These are phyloP conservation scores for Termitomyces sp. DNA, from an alignment of 768 basidiomycete species.

Conservation along the genomic window DNA sequence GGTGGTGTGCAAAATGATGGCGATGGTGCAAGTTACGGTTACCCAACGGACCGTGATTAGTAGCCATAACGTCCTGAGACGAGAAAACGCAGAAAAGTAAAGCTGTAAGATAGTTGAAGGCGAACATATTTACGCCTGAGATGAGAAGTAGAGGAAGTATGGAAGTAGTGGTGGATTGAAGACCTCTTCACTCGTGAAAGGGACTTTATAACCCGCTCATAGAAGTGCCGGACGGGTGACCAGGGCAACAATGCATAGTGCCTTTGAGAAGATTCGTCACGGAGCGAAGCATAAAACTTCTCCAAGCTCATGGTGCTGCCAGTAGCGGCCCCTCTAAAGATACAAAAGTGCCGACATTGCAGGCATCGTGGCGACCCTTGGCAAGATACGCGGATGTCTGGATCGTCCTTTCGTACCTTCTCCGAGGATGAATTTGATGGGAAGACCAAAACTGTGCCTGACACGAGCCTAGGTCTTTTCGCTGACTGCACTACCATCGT, in stretches of 20 bases:
- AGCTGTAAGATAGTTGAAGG: not conserved
- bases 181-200: not conserved
- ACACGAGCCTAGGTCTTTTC: not conserved
- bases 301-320: slow-evolving; percentile 4
- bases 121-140: not conserved
- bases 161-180: not conserved
- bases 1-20: slow-evolving; percentile 5
- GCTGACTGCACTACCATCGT: not conserved
- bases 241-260: slow-evolving; percentile 7
- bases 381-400: slow-evolving; percentile 23
- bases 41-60: slow-evolving; percentile 6
- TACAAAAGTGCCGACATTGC: not conserved
- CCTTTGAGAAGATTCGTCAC: slow-evolving; percentile 8
- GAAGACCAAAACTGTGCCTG: not conserved
- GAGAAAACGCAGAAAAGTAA: slow-evolving; percentile 10
- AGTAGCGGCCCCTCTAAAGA: not conserved
- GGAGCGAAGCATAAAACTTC: slow-evolving; percentile 8
- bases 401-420: slow-evolving; percentile 5
- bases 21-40: slow-evolving; percentile 10
- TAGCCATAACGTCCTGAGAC: slow-evolving; percentile 13
- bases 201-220: slow-evolving; percentile 7
- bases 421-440: slow-evolving; percentile 9
- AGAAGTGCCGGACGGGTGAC: slow-evolving; percentile 6
- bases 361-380: not conserved
- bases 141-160: not conserved